phyloP scores from a whole-genome alignment of 139 green algal species.

The Volvox reticuliferus region DNA sequence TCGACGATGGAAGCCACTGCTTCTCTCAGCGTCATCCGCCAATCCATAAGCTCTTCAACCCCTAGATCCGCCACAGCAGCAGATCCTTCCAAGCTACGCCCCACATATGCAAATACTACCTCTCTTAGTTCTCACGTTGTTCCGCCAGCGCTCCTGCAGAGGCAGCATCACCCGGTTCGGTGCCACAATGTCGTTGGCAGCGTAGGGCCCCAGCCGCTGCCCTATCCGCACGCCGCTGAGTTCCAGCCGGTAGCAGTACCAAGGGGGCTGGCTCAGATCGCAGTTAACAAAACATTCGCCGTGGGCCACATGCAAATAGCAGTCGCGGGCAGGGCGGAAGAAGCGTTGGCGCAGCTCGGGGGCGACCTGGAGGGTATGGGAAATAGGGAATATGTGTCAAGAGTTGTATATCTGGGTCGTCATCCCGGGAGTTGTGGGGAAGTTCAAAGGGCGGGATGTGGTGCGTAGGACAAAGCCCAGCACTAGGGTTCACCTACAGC shows the following conservation, averaged over 20 bases:
- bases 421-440: too few species aligned
- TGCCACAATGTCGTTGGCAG: conserved; percentile 21
- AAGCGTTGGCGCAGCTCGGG: neutral
- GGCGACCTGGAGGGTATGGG: neutral
- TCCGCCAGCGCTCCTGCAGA: conserved; percentile 20
- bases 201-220: conserved; percentile 7
- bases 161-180: conserved; percentile 30
- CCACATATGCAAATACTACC: too few species aligned
- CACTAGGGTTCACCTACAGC: too few species aligned
- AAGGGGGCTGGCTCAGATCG: neutral
- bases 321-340: neutral
- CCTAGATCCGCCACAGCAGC: too few species aligned
- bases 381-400: neutral
- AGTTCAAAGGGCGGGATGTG: too few species aligned
- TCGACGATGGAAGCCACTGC: too few species aligned
- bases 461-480: too few species aligned
- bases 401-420: too few species aligned
- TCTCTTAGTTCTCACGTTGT: conserved; percentile 20
- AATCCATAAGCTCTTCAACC: too few species aligned
- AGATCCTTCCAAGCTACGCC: too few species aligned
- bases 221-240: neutral
- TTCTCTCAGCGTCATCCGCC: too few species aligned
- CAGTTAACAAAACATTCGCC: conserved; percentile 1
- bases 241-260: conserved; percentile 28
- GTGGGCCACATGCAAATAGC: neutral